Conservation (phyloP, 176 grass and related monocot species). For the Carex kokanica region DNA sequence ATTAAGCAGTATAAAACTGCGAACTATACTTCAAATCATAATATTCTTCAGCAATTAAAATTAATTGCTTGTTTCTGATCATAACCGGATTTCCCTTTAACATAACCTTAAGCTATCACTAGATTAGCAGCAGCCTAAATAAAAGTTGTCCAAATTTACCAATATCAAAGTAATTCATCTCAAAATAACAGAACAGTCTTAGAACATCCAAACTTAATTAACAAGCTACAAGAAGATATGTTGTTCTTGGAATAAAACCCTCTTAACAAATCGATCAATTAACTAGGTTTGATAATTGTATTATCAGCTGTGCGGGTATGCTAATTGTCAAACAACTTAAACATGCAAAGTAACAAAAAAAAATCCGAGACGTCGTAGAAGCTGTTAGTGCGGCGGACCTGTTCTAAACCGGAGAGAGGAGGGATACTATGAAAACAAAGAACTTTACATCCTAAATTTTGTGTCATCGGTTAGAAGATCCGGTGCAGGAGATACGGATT, state of each 20-base stretch:
- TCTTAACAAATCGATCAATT: not conserved
- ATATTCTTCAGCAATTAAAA: not conserved
- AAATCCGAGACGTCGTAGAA: not conserved
- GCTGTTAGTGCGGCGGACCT: no score
- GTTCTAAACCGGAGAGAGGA: no score
- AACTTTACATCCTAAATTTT: not conserved
- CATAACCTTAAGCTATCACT: no score
- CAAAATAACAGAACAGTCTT: no score
- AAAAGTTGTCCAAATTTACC: no score
- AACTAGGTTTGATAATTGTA: conserved; percentile 63
- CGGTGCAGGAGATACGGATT: no score
- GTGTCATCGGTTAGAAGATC: not conserved
- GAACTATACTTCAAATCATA: not conserved
- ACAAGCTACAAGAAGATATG: not conserved
- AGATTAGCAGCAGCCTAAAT: no score
- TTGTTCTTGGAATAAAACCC: not conserved
- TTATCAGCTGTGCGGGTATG: conserved; percentile 55
- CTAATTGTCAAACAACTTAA: conserved; percentile 34
- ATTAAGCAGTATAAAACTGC: not conserved
- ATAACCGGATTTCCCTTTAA: not conserved
- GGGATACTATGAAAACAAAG: no score
- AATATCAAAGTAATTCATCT: no score
- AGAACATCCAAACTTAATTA: no score
- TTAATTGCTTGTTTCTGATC: not conserved
- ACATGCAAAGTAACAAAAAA: not conserved